phyloP scores from a whole-genome alignment of 768 basidiomycete species.

The Tricholomella constricta region DNA sequence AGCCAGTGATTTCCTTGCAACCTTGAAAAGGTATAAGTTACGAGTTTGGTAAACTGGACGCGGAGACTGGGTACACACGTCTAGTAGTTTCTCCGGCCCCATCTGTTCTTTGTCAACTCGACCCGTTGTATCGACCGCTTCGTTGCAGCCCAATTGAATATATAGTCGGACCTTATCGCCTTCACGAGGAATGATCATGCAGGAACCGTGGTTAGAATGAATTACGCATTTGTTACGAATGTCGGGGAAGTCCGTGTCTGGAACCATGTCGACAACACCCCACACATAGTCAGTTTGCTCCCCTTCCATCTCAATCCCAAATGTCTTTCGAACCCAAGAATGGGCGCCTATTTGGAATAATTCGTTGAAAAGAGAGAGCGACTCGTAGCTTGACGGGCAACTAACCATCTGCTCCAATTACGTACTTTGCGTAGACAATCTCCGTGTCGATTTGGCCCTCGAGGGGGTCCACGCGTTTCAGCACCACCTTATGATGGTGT shows the following conservation, averaged over 20 bases:
- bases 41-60: not conserved
- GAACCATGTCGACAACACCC: conserved; percentile 77
- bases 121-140: conserved; percentile 45
- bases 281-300: conserved; percentile 79
- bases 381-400: not conserved
- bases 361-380: not conserved
- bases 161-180: conserved; percentile 70
- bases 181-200: conserved; percentile 77
- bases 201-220: conserved; percentile 69
- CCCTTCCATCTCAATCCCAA: conserved; percentile 73
- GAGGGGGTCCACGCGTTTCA: conserved; percentile 41
- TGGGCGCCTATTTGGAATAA: conserved; percentile 59
- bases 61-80: conserved; percentile 35
- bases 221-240: conserved; percentile 64
- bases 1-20: conserved; percentile 53
- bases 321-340: conserved; percentile 76
- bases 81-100: conserved; percentile 52
- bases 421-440: conserved; percentile 68
- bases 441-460: conserved; percentile 46
- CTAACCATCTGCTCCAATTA: conserved; percentile 75
- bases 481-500: conserved; percentile 36
- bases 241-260: conserved; percentile 78
- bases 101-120: conserved; percentile 56
- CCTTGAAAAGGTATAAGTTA: conserved; percentile 32
- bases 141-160: conserved; percentile 60